Evolutionary conservation across 2,329 filamentous ascomycete species (phyloP), one percentile per base, ranked within the genome.

Genomic region (Parastagonospora avenae): DNA sequence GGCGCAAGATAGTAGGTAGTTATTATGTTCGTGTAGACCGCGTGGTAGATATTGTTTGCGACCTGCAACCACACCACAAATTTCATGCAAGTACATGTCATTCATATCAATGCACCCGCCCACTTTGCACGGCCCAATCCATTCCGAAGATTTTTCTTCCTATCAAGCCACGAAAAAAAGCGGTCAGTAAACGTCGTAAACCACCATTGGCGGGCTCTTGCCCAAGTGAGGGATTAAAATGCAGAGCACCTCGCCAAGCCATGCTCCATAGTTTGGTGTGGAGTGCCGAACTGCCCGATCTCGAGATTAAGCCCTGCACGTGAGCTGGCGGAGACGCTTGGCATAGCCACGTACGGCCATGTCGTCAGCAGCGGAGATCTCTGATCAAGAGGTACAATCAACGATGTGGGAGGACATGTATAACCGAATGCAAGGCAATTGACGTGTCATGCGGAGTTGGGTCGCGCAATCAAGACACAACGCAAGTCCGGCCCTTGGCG

Each of bases 361-460:
- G 33, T 45, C 32, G 42, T 38, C 19, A 45, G 35, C 35, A 39
- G 43, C 35, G 43, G 43, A 41, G 45, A 41, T 40, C 24, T 8
- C 15, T 36, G 35, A 27, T 28, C 27, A n/a, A 29, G 36, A 24
- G 36, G 35, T 39, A 46, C 44, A 40, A 9, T 28, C 15, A 28
- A 19, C 16, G 31, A 24, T 11, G 30, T 35, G 37, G 11, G 8
- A 30, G 11, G 24, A 24, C 19, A 27, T 39, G 36, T 47, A 30
- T 37, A 8, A 47, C 36, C 16, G 40, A 24, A 16, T 29, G 29
- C 37, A 41, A 47, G 45, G 30, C 36, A 24, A 37, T 47, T 41
- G 45, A 41, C 45, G 45, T 47, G 45, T 41, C 37, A 47, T 37
- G 41, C 19, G 28, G 28, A 33, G n/a, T 24, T 33, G 32, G 41